These are phyloP conservation scores for Pyrenula massariospora DNA, from an alignment of 495 filamentous ascomycete genomes.

Conservation along the genomic window DNA sequence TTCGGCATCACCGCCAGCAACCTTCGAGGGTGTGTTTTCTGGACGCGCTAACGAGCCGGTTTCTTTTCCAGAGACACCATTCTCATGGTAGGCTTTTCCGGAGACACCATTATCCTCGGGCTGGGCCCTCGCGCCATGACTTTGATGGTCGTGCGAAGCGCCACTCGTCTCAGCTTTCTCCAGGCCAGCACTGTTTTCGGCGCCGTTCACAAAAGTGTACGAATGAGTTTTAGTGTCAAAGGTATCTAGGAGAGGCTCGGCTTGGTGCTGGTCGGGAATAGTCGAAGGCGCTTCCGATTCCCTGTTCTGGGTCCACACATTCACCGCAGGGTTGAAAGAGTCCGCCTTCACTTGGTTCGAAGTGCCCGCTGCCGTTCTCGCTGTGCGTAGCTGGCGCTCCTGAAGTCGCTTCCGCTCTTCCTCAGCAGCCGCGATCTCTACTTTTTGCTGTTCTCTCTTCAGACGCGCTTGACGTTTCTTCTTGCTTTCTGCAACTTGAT, in stretches of 20 bases:
- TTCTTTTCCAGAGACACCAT: too few species aligned
- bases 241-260: conserved; percentile 58
- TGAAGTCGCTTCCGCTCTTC: conserved; percentile 54
- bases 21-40: neutral
- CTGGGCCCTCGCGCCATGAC: neutral
- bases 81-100: neutral
- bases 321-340: conserved; percentile 41
- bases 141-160: too few species aligned
- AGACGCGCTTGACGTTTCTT: conserved; percentile 80
- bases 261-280: conserved; percentile 15
- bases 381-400: conserved; percentile 71
- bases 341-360: conserved; percentile 60
- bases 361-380: conserved; percentile 67
- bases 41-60: neutral
- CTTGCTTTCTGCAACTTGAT: conserved; percentile 60
- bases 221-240: conserved; percentile 42
- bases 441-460: conserved; percentile 67
- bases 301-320: conserved; percentile 45
- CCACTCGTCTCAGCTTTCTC: neutral
- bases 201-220: conserved; percentile 14
- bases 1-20: neutral
- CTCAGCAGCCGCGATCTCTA: conserved; percentile 60
- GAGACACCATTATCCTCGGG: neutral
- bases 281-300: conserved; percentile 17
- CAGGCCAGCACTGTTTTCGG: neutral